phyloP scores from a whole-genome alignment of 495 filamentous ascomycete genomes.

The Thermothielavioides terrestris region DNA sequence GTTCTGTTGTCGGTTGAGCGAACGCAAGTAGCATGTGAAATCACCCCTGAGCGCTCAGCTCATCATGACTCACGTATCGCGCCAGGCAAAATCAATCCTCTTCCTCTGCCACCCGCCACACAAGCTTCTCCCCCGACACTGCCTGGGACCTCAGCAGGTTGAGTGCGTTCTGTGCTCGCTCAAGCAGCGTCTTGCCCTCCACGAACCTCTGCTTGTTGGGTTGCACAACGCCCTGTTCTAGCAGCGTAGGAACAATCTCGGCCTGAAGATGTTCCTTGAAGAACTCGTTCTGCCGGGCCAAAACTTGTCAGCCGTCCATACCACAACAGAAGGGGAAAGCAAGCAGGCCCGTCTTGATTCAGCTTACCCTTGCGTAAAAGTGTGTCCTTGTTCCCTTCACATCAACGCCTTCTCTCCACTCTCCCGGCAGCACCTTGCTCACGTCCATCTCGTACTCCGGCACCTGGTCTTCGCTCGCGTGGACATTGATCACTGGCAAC shows the following conservation, averaged over 20 bases:
- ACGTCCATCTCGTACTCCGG: slow-evolving; percentile 43
- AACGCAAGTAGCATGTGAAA: no score
- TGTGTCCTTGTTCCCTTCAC: slow-evolving; percentile 42
- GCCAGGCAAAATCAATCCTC: background rate
- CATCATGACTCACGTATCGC: background rate
- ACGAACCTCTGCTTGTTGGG: slow-evolving; percentile 41
- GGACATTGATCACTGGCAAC: slow-evolving; percentile 42
- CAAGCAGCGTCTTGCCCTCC: slow-evolving; percentile 40
- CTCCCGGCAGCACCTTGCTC: slow-evolving; percentile 12
- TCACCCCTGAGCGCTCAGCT: no score
- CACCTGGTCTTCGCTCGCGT: slow-evolving; percentile 25
- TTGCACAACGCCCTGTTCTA: slow-evolving; percentile 35
- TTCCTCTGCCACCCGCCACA: slow-evolving; percentile 36
- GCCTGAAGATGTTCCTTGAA: slow-evolving; percentile 39
- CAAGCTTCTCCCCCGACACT: slow-evolving; percentile 41
- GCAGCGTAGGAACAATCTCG: slow-evolving; percentile 41
- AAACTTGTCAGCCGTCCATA: background rate
- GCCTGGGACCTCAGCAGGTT: slow-evolving; percentile 33
- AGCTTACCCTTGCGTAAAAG: slow-evolving; percentile 38
- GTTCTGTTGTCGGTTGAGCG: no score
- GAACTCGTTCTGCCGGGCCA: slow-evolving; percentile 35
- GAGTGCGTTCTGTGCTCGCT: slow-evolving; percentile 41
- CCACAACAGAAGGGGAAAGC: background rate
- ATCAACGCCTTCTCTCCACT: slow-evolving; percentile 42
- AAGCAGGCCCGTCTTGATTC: background rate